Evolutionary conservation across 192 early-diverging fungal species (phyloP), one percentile per base, ranked within the genome.

Genomic region (Rhizophagus clarus): DNA sequence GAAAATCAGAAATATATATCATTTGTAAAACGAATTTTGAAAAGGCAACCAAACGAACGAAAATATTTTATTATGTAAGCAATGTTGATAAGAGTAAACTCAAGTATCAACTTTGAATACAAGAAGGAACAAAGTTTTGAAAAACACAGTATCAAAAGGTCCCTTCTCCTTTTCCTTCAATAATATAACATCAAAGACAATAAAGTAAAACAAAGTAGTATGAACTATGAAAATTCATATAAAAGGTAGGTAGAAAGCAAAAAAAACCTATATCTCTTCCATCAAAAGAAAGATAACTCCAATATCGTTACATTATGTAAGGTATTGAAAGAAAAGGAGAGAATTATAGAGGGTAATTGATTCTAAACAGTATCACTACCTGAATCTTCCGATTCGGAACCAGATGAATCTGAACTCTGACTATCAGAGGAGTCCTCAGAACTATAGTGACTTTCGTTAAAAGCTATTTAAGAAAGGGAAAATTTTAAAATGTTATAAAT

Each of bases 311-410:
- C 15, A 70, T n/a, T 42, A n/a, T n/a, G 34, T 9, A 40, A 70
- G n/a, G 17, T 32, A n/a, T n/a, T 40, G 32, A 70, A 40, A n/a
- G 20, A 24, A 70, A 70, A 29, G 37, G 31, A 22, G 31, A 42
- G 29, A 22, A 70, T 11, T 70, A 11, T 42, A 10, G 11, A 20
- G 51, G 51, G 17, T 22, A 22, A 17, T 56, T 40, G 31, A 40
- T 40, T 37, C 68, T 70, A 70, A 40, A 70, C 93, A 79, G 89
- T 89, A 81, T 88, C 87, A 84, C 93, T 94, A 90, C 94, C 94
- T 88, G 93, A 93, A 83, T 94, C 95, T 84, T 95, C 94, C 61
- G 93, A 92, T 69, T 92, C 95, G 61, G 95, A 94, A 64, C 83
- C 90, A 47, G 90, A 92, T 45, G 88, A 87, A 56, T 87, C 85